Percentiles rank a stretch among this genome's conserved stretches.
Conservation (phyloP, 1,139 yeast genomes). For the Saccharomycopsis phalli region DNA sequence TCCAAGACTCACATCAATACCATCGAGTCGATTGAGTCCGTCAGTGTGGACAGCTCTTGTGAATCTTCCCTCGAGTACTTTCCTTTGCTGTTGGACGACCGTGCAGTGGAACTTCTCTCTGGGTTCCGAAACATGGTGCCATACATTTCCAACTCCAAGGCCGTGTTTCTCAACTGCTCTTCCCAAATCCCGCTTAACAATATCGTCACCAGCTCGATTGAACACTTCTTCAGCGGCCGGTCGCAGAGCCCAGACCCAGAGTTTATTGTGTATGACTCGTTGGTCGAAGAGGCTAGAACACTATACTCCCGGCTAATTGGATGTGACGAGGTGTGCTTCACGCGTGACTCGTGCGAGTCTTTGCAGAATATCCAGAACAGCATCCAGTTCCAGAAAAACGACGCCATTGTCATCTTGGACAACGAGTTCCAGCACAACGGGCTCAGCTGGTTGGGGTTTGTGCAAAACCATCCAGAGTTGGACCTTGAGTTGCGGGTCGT, state of each 20-base stretch:
- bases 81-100: background rate
- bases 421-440: slow-evolving; percentile 20
- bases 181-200: slow-evolving; percentile 14
- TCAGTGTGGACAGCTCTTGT: background rate
- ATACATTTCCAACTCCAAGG: background rate
- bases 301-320: slow-evolving; percentile 13
- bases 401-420: slow-evolving; percentile 19
- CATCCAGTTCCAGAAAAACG: slow-evolving; percentile 14
- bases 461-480: slow-evolving; percentile 8
- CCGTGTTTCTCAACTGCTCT: slow-evolving; percentile 16
- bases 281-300: slow-evolving; percentile 15
- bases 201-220: slow-evolving; percentile 9
- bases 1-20: background rate
- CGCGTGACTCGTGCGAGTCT: slow-evolving; percentile 20
- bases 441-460: slow-evolving; percentile 19
- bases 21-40: background rate
- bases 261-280: slow-evolving; percentile 14
- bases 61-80: background rate
- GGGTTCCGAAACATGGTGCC: slow-evolving; percentile 1
- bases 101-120: background rate
- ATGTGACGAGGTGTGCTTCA: slow-evolving; percentile 13
- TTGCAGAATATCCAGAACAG: slow-evolving; percentile 17
- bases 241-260: slow-evolving; percentile 12
- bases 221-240: slow-evolving; percentile 10
- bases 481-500: slow-evolving; percentile 16